Base-by-base conservation (phyloP, 306 rosid genomes). In the Abrus precatorius region DNA sequence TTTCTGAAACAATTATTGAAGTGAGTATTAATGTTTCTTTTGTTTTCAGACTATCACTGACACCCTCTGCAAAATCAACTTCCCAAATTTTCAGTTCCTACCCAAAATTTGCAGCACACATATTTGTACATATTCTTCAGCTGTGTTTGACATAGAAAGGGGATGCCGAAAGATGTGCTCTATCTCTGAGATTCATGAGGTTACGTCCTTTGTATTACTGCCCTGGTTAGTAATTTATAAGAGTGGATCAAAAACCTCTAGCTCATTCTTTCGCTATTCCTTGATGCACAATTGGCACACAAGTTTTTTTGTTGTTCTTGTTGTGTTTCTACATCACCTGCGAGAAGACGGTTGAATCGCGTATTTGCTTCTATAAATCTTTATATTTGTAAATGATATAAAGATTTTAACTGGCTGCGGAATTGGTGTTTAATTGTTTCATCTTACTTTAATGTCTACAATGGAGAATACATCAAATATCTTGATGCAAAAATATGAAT, bases 121-220 rank as follows among this genome's bases (percentile, higher is more conserved):
- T 20, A 10, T 4, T 34, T 71, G 48, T 47, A 53, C 59, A 68
- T 48, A 52, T 30, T 82, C 72, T 71, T 60, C 50, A 60, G 53
- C 66, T 74, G 65, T 76, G 34, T 14, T 11, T 75, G 82, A 29
- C 64, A 57, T 59, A 66, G 78, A 81, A 56, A 6, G 83, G 93
- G 91, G 82, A 90, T 91, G 93, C 90, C 45, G 86, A 72, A 87
- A 75, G 57, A 86, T 91, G 97, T 88, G 79, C 80, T 88, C 78
- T 78, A 54, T 76, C 65, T 83, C 85, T 43, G 74, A 84, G 82
- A 77, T 82, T 40, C 70, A 44, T 30, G 79, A 86, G 83, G 78
- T 70, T 83, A 80, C 77, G 13, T 28, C 43, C 78, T 76, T 77
- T 13, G 30, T 64, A 20, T 79, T 59, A 66, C 76, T 84, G 27